Evolutionary conservation across 768 basidiomycete genomes (phyloP).

Genomic region (Antrodiella citrinella): DNA sequence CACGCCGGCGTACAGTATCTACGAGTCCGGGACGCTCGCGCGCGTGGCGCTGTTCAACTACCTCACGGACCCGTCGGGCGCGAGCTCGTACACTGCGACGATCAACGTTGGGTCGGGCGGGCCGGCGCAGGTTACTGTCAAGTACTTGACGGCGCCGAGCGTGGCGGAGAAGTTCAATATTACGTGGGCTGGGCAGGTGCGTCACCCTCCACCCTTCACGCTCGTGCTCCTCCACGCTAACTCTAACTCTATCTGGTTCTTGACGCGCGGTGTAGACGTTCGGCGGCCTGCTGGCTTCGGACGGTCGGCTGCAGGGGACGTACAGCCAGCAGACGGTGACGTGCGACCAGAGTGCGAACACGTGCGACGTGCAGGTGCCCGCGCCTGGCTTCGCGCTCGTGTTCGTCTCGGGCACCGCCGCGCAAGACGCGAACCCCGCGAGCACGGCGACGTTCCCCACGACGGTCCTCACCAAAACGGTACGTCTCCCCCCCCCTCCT

Average conservation of each 20-base stretch:
- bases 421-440: conserved; percentile 25
- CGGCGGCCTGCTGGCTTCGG: conserved; percentile 28
- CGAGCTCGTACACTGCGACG: conserved; percentile 24
- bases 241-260: too few relatives aligned
- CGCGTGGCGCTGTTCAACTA: conserved; percentile 43
- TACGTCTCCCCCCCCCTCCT: too few relatives aligned
- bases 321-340: conserved; percentile 25
- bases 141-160: conserved; percentile 29
- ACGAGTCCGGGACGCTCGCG: conserved; percentile 35
- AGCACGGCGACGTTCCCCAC: conserved; percentile 46
- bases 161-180: conserved; percentile 37
- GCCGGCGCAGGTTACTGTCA: conserved; percentile 23
- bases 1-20: conserved; percentile 41
- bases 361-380: conserved; percentile 52
- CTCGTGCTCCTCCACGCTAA: too few relatives aligned
- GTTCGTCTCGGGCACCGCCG: conserved; percentile 44
- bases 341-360: conserved; percentile 34
- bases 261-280: conserved; percentile 11
- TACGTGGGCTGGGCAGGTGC: conserved; percentile 39
- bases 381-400: conserved; percentile 74
- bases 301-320: conserved; percentile 31
- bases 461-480: conserved; percentile 44
- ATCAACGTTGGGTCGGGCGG: conserved; percentile 26
- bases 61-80: conserved; percentile 33
- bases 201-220: too few relatives aligned